phyloP scores from a whole-genome alignment of 2,329 filamentous ascomycete species.

The Epichloe festucae region DNA sequence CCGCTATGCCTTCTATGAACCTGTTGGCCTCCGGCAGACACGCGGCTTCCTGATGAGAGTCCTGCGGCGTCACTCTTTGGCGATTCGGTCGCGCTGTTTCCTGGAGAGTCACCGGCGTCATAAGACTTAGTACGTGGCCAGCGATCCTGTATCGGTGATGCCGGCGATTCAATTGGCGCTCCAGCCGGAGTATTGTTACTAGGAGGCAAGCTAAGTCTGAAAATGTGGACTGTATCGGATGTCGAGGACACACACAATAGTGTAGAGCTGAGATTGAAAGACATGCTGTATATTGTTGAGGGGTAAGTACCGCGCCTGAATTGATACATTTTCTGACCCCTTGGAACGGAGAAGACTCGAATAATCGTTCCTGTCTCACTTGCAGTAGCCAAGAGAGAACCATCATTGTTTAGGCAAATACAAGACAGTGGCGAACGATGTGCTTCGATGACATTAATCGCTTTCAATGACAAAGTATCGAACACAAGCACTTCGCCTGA shows the following conservation, averaged over 20 bases:
- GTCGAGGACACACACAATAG: conserved; percentile 91
- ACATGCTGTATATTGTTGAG: conserved; percentile 95
- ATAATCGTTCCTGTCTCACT: conserved; percentile 98
- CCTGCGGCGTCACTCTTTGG: conserved; percentile 37
- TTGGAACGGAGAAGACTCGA: conserved; percentile 83
- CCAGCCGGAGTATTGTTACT: conserved; percentile 23
- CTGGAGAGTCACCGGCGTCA: conserved; percentile 29
- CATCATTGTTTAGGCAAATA: conserved; percentile 84
- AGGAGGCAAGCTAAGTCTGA: conserved; percentile 54
- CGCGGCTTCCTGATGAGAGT: conserved; percentile 13
- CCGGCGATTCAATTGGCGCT: conserved; percentile 24
- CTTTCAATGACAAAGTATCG: conserved; percentile 77
- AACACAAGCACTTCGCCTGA: conserved; percentile 89
- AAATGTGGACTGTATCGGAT: conserved; percentile 93
- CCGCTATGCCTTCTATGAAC: conserved; percentile 46
- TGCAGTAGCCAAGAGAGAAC: conserved; percentile 81
- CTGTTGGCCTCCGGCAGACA: conserved; percentile 14
- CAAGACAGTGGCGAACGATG: conserved; percentile 85
- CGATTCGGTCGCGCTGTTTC: conserved; percentile 38
- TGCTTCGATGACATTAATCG: conserved; percentile 89
- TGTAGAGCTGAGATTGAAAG: conserved; percentile 89
- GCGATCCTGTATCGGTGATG: conserved; percentile 34
- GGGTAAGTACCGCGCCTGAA: conserved; percentile 93
- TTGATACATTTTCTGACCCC: conserved; percentile 86
- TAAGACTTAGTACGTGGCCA: conserved; percentile 40